phyloP scores from a whole-genome alignment of 768 basidiomycete genomes.

The Russula emetica region DNA sequence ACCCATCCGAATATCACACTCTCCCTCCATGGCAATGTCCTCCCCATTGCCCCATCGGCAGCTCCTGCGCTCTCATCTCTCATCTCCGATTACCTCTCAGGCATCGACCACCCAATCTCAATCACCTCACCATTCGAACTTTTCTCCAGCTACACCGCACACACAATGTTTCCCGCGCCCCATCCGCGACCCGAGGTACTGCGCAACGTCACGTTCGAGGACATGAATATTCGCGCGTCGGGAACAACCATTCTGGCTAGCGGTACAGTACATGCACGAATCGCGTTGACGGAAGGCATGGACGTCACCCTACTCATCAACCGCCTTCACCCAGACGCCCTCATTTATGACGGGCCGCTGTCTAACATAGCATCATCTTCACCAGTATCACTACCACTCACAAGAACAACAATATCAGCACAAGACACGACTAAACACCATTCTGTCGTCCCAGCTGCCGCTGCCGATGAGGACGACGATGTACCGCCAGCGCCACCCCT shows the following conservation, averaged over 20 bases:
- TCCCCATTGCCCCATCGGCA: slow-evolving; percentile 45
- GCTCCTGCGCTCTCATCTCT: slow-evolving; percentile 52
- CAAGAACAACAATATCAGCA: neutral
- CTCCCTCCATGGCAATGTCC: slow-evolving; percentile 50
- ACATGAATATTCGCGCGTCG: slow-evolving; percentile 65
- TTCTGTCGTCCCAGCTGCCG: too few species aligned
- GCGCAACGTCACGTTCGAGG: slow-evolving; percentile 64
- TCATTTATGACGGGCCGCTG: slow-evolving; percentile 63
- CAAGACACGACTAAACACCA: neutral
- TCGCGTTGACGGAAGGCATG: slow-evolving; percentile 69
- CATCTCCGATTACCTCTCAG: slow-evolving; percentile 61
- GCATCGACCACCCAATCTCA: slow-evolving; percentile 50
- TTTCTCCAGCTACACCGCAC: slow-evolving; percentile 45
- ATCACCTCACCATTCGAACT: slow-evolving; percentile 49
- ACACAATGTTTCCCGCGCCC: slow-evolving; percentile 61
- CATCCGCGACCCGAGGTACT: slow-evolving; percentile 60
- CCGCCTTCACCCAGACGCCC: slow-evolving; percentile 66
- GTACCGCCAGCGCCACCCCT: slow-evolving; percentile 47
- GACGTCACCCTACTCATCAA: slow-evolving; percentile 59
- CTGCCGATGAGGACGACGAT: slow-evolving; percentile 26
- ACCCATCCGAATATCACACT: slow-evolving; percentile 68
- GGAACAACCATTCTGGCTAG: slow-evolving; percentile 55
- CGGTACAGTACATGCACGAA: slow-evolving; percentile 59
- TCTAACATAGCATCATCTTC: neutral
- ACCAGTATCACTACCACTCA: neutral